phyloP scores from a whole-genome alignment of 2,329 filamentous ascomycete genomes.

The Sclerotiophoma versabilis region DNA sequence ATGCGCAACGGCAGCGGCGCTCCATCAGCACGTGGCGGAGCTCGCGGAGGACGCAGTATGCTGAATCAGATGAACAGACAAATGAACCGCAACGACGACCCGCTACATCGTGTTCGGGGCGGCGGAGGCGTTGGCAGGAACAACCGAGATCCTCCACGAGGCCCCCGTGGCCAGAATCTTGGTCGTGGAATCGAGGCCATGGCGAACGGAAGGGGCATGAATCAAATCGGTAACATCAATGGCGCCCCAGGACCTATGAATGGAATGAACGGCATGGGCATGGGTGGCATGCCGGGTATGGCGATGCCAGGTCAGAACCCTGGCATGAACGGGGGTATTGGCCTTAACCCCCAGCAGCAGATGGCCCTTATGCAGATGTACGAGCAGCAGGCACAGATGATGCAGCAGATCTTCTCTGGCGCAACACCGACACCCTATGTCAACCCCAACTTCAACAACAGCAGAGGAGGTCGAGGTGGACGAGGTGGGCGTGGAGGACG shows the following conservation, averaged over 20 bases:
- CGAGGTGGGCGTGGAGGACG: conserved; percentile 54
- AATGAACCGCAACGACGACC: conserved; percentile 79
- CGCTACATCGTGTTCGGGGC: conserved; percentile 78
- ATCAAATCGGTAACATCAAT: conserved; percentile 38
- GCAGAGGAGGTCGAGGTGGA: conserved; percentile 14
- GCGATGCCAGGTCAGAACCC: conserved; percentile 51
- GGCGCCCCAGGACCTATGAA: conserved; percentile 47
- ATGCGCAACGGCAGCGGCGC: conserved; percentile 76
- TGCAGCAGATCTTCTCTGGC: conserved; percentile 49
- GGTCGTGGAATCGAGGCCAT: conserved; percentile 45
- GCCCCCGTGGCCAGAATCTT: conserved; percentile 64
- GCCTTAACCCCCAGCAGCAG: conserved; percentile 72
- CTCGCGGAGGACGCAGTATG: conserved; percentile 75
- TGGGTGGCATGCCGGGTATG: conserved; percentile 44
- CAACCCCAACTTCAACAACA: conserved; percentile 61
- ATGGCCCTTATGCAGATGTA: conserved; percentile 78
- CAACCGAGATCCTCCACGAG: conserved; percentile 76
- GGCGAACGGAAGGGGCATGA: conserved; percentile 50
- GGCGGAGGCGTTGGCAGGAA: conserved; percentile 81
- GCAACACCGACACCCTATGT: conserved; percentile 58
- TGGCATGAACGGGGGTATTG: conserved; percentile 48
- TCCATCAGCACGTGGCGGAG: conserved; percentile 38
- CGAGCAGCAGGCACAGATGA: conserved; percentile 78
- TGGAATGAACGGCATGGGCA: conserved; percentile 48
- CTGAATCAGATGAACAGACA: conserved; percentile 83